Evolutionary conservation across 352 stramenopile species (phyloP), one percentile per base, ranked within the genome.

Genomic region (Phytophthora quininea): DNA sequence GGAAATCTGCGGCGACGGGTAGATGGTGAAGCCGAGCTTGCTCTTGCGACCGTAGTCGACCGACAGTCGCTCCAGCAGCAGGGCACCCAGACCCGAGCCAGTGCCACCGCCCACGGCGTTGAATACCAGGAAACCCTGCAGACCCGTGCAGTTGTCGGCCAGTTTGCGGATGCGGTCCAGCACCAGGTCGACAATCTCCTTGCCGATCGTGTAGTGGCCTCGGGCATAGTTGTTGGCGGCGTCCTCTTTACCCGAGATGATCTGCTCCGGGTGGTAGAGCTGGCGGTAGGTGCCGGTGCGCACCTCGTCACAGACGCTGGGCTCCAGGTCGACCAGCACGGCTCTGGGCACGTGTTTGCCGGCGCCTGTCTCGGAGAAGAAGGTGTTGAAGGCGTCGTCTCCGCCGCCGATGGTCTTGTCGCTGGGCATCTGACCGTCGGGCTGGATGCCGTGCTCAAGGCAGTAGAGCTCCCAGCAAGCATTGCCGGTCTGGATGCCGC

Each of bases 1-100:
- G 4, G 96, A 72, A 30, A 72, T 48, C 2, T 54, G 48, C 3
- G 97, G 97, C 47, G 96, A 98, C 37, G 97, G 97, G 76, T 98
- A 99, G 54, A 99, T 97, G 32, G 96, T 97, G 77, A 99, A 99
- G n/a, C 95, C 98, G 30, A 99, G 89, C 86, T 99, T 99, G 59
- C 94, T 98, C 86, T 99, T 99, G 75, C 96, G 93, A 46, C 96
- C 96, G 77, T 99, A 99, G 81, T 99, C 97, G 49, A 99, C 97
- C 15, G 89, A 98, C 15, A 99, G 80, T 61, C 96, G 93, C 76
- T 99, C 96, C 8, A 99, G 88, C 56, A 99, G 80, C 49, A 99
- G 88, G 32, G 96, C 97, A 65, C 97, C 97, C 5, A 99, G 86
- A 78, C 98, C 97, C 47, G 97, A 99, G 60, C 97, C 97, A 48